A percentile compares a stretch with the other conserved stretches of the same genome.
Conservation (phyloP, 257 asterid species). For the Solanum megistacrolobum region DNA sequence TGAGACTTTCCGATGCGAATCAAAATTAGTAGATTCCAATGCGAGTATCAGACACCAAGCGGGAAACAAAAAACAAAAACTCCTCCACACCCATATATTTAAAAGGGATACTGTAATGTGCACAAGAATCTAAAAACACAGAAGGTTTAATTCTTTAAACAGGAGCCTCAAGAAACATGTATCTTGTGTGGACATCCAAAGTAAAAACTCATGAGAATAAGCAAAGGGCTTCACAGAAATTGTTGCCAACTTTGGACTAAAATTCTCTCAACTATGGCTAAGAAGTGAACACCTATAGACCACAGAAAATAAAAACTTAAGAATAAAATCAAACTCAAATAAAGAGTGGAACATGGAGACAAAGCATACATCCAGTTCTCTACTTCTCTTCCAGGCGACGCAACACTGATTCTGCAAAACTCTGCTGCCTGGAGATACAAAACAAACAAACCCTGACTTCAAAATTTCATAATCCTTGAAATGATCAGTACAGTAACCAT, state of each 20-base stretch:
- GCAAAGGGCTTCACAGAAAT: not conserved
- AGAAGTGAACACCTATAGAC: not conserved
- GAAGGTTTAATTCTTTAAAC: not conserved
- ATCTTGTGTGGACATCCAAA: not conserved
- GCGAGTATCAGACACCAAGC: not conserved
- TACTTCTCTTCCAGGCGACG: conserved; percentile 66
- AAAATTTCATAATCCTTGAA: not conserved
- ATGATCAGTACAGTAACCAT: not conserved
- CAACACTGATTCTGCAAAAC: conserved; percentile 73
- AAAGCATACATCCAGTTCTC: not conserved
- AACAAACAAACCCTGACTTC: not conserved
- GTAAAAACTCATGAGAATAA: not conserved
- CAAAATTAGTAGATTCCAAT: no score
- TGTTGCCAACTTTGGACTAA: not conserved
- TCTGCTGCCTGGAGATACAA: conserved; percentile 61
- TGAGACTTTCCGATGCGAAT: no score
- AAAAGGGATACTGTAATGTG: not conserved
- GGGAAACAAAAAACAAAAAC: not conserved
- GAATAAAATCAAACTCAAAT: not conserved
- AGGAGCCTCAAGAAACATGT: not conserved
- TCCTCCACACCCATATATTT: not conserved
- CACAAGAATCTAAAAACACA: not conserved
- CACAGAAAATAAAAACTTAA: not conserved
- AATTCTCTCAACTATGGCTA: not conserved
- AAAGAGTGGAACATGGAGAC: not conserved